Conservation (phyloP, 495 filamentous ascomycete species). For the Trichocladium antarcticum region DNA sequence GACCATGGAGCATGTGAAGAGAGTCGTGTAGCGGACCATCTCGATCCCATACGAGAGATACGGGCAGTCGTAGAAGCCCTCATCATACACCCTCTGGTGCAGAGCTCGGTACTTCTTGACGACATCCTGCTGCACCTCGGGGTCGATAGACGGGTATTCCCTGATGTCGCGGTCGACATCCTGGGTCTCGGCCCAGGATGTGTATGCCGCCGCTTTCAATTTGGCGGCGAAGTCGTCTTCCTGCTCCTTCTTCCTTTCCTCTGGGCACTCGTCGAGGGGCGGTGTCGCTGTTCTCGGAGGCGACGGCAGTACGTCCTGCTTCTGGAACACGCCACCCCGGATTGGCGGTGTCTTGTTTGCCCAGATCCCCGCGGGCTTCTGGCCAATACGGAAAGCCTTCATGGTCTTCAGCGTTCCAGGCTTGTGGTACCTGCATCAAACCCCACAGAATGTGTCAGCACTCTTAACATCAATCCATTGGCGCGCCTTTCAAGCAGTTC, state of each 20-base stretch:
- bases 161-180: conserved; percentile 63
- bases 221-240: background rate
- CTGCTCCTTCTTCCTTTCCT: background rate
- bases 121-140: conserved; percentile 61
- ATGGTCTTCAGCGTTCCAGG: conserved; percentile 55
- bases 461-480: background rate
- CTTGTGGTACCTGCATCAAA: conserved; percentile 56
- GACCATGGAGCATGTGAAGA: conserved; percentile 51
- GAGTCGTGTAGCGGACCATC: conserved; percentile 56
- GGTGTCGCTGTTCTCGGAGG: conserved; percentile 14
- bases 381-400: conserved; percentile 66
- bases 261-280: no score
- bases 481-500: no score
- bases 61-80: conserved; percentile 74
- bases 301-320: background rate
- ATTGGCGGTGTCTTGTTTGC: conserved; percentile 83
- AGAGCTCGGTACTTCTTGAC: conserved; percentile 68
- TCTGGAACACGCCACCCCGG: conserved; percentile 59
- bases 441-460: conserved; percentile 12
- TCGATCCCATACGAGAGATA: conserved; percentile 76
- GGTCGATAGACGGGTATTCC: conserved; percentile 73
- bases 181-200: conserved; percentile 30
- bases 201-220: conserved; percentile 41
- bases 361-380: conserved; percentile 70
- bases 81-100: conserved; percentile 54